A percentile compares a stretch with the other conserved stretches of the same genome.
phyloP scores from a whole-genome alignment of 1,139 yeast species.

The Geotrichum phurueaensis region DNA sequence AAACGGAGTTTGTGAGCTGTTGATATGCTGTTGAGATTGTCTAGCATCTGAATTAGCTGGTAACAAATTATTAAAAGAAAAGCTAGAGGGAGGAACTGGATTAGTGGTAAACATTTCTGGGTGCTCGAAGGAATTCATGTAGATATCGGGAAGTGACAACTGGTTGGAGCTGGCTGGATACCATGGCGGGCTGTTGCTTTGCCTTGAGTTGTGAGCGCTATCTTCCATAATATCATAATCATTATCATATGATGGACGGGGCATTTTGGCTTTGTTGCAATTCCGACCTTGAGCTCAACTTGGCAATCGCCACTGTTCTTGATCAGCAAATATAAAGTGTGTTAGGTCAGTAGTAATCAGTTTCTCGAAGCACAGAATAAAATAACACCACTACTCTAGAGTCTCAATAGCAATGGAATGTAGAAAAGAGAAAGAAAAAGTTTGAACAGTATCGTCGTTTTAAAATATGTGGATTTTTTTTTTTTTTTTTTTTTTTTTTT shows the following conservation, averaged over 20 bases:
- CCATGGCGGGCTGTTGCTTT: not conserved
- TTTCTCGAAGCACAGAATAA: not conserved
- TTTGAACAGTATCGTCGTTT: not conserved
- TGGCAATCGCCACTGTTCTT: not conserved
- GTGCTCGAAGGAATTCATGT: not conserved
- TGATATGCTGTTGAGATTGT: not conserved
- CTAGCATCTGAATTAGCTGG: not conserved
- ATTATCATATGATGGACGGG: not conserved
- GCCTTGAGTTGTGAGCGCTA: not conserved
- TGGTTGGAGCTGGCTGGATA: not conserved
- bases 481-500: not conserved
- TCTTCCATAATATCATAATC: not conserved
- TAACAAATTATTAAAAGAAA: not conserved
- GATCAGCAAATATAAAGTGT: not conserved
- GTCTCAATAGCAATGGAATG: not conserved
- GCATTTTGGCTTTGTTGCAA: not conserved
- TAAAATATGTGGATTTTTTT: not conserved
- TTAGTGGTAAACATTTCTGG: not conserved
- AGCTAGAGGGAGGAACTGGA: not conserved
- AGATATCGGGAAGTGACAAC: not conserved
- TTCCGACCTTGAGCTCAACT: not conserved
- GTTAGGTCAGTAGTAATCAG: not conserved
- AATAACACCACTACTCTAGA: not conserved
- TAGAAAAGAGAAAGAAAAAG: not conserved
- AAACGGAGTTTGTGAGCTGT: not conserved